Evolutionary conservation across 495 filamentous ascomycete species (phyloP).

Genomic region (Annulohypoxylon bovei): DNA sequence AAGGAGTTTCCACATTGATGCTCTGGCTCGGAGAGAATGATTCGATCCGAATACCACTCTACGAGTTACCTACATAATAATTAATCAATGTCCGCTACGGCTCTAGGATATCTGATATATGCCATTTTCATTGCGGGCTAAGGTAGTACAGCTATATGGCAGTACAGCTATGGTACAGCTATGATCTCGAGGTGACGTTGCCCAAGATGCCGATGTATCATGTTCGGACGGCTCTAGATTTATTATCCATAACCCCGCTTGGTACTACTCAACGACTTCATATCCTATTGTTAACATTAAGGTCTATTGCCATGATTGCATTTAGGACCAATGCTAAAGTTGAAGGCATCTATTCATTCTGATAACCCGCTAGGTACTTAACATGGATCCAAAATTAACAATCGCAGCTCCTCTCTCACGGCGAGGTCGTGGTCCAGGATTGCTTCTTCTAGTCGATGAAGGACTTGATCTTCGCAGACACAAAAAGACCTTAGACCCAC

Average conservation of each 20-base stretch:
- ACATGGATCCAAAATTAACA: constrained; percentile 1
- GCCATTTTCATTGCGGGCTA: no score
- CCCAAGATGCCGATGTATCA: constrained; percentile 2
- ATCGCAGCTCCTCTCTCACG: constrained; percentile 38
- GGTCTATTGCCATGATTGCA: background rate
- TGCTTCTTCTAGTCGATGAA: constrained; percentile 40
- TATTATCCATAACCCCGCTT: constrained; percentile 15
- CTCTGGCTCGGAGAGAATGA: no score
- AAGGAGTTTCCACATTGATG: no score
- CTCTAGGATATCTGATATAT: no score
- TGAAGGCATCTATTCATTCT: background rate
- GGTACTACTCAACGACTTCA: background rate
- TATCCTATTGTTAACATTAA: background rate
- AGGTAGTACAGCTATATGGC: background rate
- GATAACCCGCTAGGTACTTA: background rate
- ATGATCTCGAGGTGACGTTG: background rate
- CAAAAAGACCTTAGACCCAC: constrained; percentile 53
- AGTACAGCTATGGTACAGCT: background rate
- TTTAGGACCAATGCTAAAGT: background rate
- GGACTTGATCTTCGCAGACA: constrained; percentile 29
- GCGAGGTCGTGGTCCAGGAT: constrained; percentile 42
- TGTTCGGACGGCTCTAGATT: background rate
- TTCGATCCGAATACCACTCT: no score
- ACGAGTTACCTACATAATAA: no score
- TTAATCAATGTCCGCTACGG: no score